Conservation (phyloP, 139 green algal genomes). For the Chlamydomonas sp. region DNA sequence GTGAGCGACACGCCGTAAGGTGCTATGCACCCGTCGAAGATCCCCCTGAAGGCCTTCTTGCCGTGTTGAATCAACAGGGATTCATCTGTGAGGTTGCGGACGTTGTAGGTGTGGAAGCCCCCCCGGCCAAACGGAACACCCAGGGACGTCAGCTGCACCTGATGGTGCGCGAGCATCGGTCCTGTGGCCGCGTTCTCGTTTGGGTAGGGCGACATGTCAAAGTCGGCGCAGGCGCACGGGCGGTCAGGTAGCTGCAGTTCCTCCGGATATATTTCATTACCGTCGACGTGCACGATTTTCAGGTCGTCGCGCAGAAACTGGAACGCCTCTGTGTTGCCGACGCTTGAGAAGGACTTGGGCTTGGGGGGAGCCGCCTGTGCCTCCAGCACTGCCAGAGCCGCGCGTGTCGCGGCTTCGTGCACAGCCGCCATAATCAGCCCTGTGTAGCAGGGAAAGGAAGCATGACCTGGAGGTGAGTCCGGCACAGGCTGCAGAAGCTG, state of each 20-base stretch:
- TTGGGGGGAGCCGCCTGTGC: not conserved
- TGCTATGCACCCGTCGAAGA: not conserved
- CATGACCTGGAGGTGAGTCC: too few species aligned
- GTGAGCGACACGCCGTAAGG: not conserved
- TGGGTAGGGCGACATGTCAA: not conserved
- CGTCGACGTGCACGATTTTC: not conserved
- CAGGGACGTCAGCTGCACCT: constrained; percentile 3
- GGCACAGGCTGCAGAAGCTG: too few species aligned
- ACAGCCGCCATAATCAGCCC: not conserved
- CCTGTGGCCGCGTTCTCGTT: not conserved
- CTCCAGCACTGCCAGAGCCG: not conserved
- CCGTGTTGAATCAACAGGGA: not conserved
- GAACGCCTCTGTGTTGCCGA: not conserved
- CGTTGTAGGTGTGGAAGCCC: not conserved
- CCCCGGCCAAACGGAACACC: constrained; percentile 8
- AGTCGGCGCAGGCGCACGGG: not conserved
- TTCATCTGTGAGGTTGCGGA: not conserved
- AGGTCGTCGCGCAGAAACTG: not conserved
- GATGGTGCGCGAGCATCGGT: not conserved
- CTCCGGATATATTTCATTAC: not conserved
- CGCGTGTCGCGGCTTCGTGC: not conserved
- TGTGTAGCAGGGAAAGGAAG: too few species aligned
- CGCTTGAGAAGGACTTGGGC: not conserved
- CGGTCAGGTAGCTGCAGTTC: not conserved
- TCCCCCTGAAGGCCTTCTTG: not conserved